phyloP scores from a whole-genome alignment of 768 basidiomycete species.

The Pleurotus tuber-regium region DNA sequence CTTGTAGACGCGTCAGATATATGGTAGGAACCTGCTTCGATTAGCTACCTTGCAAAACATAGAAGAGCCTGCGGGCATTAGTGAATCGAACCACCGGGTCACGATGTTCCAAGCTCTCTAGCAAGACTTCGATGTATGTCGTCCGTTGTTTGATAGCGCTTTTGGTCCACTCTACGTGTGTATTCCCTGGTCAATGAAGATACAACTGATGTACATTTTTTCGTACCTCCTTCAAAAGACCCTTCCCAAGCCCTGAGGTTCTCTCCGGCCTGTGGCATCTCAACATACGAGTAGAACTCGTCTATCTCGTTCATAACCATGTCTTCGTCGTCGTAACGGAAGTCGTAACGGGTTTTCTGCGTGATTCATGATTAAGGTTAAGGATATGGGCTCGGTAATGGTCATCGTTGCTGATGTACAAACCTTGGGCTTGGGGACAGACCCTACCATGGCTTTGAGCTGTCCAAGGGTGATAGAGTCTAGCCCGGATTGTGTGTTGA shows the following conservation, averaged over 20 bases:
- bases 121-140: slow-evolving; percentile 72
- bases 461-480: slow-evolving; percentile 83
- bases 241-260: slow-evolving; percentile 87
- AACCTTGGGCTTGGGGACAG: slow-evolving; percentile 76
- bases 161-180: slow-evolving; percentile 71
- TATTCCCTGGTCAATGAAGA: slow-evolving; percentile 11
- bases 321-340: slow-evolving; percentile 94
- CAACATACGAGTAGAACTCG: slow-evolving; percentile 97
- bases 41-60: slow-evolving; percentile 82
- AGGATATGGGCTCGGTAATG: no score
- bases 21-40: slow-evolving; percentile 1
- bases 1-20: slow-evolving; percentile 33
- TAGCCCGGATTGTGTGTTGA: slow-evolving; percentile 39
- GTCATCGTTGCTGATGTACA: slow-evolving; percentile 13
- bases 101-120: slow-evolving; percentile 86
- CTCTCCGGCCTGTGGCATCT: slow-evolving; percentile 88
- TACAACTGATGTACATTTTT: neutral
- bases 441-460: slow-evolving; percentile 68
- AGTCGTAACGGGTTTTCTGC: slow-evolving; percentile 88
- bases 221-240: slow-evolving; percentile 74
- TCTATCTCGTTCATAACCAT: slow-evolving; percentile 95
- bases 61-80: slow-evolving; percentile 84
- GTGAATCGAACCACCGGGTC: slow-evolving; percentile 83
- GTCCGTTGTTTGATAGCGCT: slow-evolving; percentile 58
- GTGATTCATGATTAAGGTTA: neutral